phyloP scores from a whole-genome alignment of 768 basidiomycete species.

The Xerocomellus chrysenteron region DNA sequence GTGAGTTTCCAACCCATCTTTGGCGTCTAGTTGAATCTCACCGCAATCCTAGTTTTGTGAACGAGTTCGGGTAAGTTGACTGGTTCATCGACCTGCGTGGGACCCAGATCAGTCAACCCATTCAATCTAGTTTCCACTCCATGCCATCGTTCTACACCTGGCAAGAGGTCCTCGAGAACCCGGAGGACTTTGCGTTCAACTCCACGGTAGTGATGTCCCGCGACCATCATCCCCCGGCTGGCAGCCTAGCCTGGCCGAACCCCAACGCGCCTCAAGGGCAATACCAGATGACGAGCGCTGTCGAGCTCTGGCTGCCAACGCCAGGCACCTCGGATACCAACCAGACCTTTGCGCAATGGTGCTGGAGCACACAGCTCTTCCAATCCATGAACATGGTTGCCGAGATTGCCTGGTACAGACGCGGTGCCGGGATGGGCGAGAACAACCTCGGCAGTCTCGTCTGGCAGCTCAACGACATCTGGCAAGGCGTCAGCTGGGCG shows the following conservation, averaged over 20 bases:
- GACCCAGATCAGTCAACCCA: not conserved
- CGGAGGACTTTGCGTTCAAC: slow-evolving; percentile 56
- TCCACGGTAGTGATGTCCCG: slow-evolving; percentile 55
- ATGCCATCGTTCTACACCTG: slow-evolving; percentile 64
- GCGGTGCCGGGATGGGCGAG: slow-evolving; percentile 56
- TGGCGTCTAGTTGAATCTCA: not conserved
- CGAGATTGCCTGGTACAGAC: slow-evolving; percentile 59
- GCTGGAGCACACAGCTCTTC: slow-evolving; percentile 62
- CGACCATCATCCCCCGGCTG: slow-evolving; percentile 57
- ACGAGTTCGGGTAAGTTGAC: slow-evolving; percentile 52
- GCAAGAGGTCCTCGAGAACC: slow-evolving; percentile 52
- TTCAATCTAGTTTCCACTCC: slow-evolving; percentile 50
- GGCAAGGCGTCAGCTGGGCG: slow-evolving; percentile 59
- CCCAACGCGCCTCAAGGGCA: slow-evolving; percentile 55
- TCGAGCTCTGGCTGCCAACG: slow-evolving; percentile 55
- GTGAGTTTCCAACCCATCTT: slow-evolving; percentile 21
- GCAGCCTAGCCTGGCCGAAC: slow-evolving; percentile 52
- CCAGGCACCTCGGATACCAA: slow-evolving; percentile 49
- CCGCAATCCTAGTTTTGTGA: slow-evolving; percentile 43
- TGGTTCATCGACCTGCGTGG: not conserved
- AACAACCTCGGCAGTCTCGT: slow-evolving; percentile 59
- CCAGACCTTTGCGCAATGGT: slow-evolving; percentile 63
- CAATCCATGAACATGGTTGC: slow-evolving; percentile 59
- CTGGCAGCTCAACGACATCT: slow-evolving; percentile 62
- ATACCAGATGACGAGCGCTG: slow-evolving; percentile 49